Percentiles rank a stretch among this genome's conserved stretches.
Conservation (phyloP, 805 yeast genomes). For the Clavispora asparagi region DNA sequence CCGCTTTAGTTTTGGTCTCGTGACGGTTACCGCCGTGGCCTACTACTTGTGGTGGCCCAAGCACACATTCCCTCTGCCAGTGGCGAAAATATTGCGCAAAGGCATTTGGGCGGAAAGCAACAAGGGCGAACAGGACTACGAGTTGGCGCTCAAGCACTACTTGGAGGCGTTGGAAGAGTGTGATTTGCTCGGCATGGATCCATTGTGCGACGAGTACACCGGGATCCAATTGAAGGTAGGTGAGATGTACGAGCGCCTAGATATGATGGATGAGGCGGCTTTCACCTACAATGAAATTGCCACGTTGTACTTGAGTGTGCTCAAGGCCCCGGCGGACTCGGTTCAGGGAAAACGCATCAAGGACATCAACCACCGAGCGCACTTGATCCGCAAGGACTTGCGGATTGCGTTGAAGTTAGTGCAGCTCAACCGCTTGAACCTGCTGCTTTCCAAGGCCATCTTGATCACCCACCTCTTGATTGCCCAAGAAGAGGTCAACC, state of each 20-base stretch:
- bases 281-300: constrained; percentile 64
- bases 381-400: constrained; percentile 63
- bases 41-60: constrained; percentile 57
- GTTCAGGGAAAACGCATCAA: constrained; percentile 17
- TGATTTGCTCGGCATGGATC: constrained; percentile 48
- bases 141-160: constrained; percentile 65
- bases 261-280: constrained; percentile 58
- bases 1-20: constrained; percentile 10
- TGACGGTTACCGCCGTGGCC: constrained; percentile 18
- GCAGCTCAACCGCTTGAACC: constrained; percentile 45
- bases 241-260: constrained; percentile 76
- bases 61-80: constrained; percentile 62
- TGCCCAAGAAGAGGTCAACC: constrained; percentile 62
- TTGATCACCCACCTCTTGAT: constrained; percentile 56
- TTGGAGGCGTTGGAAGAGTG: constrained; percentile 69
- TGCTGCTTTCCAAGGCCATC: constrained; percentile 49
- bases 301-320: constrained; percentile 50
- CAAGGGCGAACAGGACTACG: constrained; percentile 56
- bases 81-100: constrained; percentile 65
- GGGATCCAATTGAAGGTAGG: constrained; percentile 85
- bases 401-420: constrained; percentile 64
- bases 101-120: constrained; percentile 84
- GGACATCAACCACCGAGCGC: constrained; percentile 39
- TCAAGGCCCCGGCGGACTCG: constrained; percentile 34
- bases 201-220: constrained; percentile 73